phyloP scores from a whole-genome alignment of 306 rosid genomes.

The Nissolia schottii region DNA sequence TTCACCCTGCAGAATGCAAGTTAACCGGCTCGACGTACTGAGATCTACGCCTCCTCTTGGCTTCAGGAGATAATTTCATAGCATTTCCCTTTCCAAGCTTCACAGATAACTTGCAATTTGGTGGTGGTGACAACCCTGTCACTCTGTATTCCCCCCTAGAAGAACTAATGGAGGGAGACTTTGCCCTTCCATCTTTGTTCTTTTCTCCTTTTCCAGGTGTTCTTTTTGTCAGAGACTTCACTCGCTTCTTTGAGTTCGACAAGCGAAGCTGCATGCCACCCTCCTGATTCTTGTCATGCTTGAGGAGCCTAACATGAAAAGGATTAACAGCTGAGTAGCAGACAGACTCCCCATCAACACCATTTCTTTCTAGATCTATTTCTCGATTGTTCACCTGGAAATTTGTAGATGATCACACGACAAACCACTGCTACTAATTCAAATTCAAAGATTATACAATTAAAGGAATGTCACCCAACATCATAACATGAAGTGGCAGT shows the following conservation, averaged over 20 bases:
- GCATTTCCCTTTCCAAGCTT: constrained; percentile 51
- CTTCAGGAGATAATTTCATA: constrained; percentile 57
- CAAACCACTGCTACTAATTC: not conserved
- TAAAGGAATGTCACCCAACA: not conserved
- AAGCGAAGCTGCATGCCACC: constrained; percentile 21
- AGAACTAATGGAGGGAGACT: constrained; percentile 34
- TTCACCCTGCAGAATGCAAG: constrained; percentile 48
- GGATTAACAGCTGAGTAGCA: constrained; percentile 62
- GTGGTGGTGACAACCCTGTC: constrained; percentile 23
- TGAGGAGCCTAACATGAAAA: constrained; percentile 60
- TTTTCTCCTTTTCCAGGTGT: constrained; percentile 25
- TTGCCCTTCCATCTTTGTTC: constrained; percentile 24
- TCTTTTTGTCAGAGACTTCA: constrained; percentile 49
- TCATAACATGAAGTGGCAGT: constrained; percentile 9
- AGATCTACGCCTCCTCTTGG: constrained; percentile 69
- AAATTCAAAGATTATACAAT: not conserved
- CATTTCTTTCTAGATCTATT: constrained; percentile 55
- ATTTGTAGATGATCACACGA: not conserved
- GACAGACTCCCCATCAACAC: constrained; percentile 38
- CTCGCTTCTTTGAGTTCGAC: constrained; percentile 59
- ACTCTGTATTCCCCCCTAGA: constrained; percentile 26
- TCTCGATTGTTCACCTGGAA: constrained; percentile 88
- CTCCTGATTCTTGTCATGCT: constrained; percentile 34
- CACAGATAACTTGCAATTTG: constrained; percentile 47
- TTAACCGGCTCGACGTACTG: constrained; percentile 49